Base-by-base conservation (phyloP, 2,329 filamentous ascomycete species). In the Aspergillus calidoustus region DNA sequence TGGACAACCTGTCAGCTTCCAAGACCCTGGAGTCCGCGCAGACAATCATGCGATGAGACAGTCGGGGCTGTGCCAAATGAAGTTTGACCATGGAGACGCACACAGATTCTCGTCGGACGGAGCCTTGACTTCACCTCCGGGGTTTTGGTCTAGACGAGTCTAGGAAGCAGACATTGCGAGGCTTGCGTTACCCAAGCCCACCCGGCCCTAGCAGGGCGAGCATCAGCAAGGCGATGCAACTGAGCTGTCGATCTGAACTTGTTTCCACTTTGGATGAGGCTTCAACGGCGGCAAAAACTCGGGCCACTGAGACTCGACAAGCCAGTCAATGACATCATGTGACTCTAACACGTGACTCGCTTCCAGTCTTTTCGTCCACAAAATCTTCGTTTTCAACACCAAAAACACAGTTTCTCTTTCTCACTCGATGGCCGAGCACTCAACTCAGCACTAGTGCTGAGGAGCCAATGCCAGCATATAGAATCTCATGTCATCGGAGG, bases 311-410 rank as follows among this genome's bases (percentile, higher is more conserved):
- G 34, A 11, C 34, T 41, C 2, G 13, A 38, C 8, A 41, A 41
- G 34, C 34, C 4, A 41, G 4, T 22, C 23, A 19, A 54, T 9
- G 5, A 38, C 9, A 31, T 23, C 50, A 52, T 17, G 34, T 50
- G 54, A 50, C 25, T 9, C 4, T 23, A 7, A 9, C 55, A 57
- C 48, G 47, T 57, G 55, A 57, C 47, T 57, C 55, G 55, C 55
- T 57, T 57, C 54, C 48, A 51, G n/a, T 17, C 17, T 44, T 57
- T 57, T 57, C 47, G 48, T 57, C 55, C 55, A 57, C 55, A 57
- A 57, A 51, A 51, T 57, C 38, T 50, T 34, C 31, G 11, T 56
- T 56, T 57, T 50, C 17, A n/a, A 41, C 13, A 8, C 5, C 23
- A 13, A 28, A 31, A 23, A 44, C 30, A 44, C 34, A 28, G 23